phyloP scores from a whole-genome alignment of 371 early-diverging fungal genomes.

The Mucor sp. region DNA sequence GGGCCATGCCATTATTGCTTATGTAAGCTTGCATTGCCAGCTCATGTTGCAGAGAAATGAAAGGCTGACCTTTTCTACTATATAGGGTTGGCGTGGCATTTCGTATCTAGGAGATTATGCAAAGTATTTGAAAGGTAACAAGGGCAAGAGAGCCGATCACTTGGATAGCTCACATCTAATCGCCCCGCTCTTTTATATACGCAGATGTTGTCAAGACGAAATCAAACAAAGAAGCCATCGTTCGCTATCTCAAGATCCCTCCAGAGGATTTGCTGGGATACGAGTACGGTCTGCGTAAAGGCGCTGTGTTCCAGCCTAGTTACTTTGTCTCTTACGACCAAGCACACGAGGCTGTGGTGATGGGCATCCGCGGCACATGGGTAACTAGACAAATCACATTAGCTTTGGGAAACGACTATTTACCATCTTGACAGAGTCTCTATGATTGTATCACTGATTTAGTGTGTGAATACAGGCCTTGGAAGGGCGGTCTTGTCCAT shows the following conservation, averaged over 20 bases:
- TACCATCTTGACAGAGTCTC: slow-evolving; percentile 10
- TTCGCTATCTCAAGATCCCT: slow-evolving; percentile 67
- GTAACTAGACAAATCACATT: slow-evolving; percentile 29
- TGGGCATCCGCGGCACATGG: slow-evolving; percentile 88
- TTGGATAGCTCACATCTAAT: too few relatives aligned
- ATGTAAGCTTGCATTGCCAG: slow-evolving; percentile 27
- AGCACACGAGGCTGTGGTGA: slow-evolving; percentile 65
- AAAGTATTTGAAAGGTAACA: slow-evolving; percentile 45
- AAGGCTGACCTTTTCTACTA: neutral
- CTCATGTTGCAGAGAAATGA: neutral
- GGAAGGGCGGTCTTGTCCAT: slow-evolving; percentile 86
- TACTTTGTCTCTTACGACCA: slow-evolving; percentile 80
- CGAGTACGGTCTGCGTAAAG: slow-evolving; percentile 71
- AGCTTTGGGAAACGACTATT: neutral
- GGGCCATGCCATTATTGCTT: slow-evolving; percentile 53
- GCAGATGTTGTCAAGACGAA: slow-evolving; percentile 66
- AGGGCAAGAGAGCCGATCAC: neutral
- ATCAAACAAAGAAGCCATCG: slow-evolving; percentile 71
- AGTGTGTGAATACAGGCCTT: slow-evolving; percentile 80
- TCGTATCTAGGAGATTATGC: slow-evolving; percentile 54
- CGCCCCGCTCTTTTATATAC: neutral
- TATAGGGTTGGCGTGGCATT: slow-evolving; percentile 53
- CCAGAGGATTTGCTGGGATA: slow-evolving; percentile 76
- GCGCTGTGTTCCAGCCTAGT: slow-evolving; percentile 77
- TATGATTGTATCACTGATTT: slow-evolving; percentile 57